These are phyloP conservation scores for Candida andamanensis DNA, from an alignment of 805 yeast genomes.

Conservation along the genomic window DNA sequence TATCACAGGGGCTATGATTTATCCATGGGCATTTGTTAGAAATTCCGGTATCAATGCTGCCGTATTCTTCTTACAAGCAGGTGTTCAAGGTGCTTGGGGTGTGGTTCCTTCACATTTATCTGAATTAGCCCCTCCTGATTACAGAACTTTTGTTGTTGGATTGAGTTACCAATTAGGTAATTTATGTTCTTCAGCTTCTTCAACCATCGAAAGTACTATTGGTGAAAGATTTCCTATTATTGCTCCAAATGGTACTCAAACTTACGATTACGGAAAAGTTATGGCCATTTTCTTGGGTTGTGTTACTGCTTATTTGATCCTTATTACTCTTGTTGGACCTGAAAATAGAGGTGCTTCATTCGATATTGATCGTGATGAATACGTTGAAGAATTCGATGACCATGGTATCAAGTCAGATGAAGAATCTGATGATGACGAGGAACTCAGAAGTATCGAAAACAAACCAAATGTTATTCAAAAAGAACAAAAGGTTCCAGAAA, in stretches of 20 bases:
- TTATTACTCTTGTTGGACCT: slow-evolving; percentile 54
- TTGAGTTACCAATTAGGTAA: slow-evolving; percentile 65
- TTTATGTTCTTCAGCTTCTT: slow-evolving; percentile 59
- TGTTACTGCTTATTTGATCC: slow-evolving; percentile 49
- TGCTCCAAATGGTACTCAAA: slow-evolving; percentile 16
- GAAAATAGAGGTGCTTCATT: slow-evolving; percentile 38
- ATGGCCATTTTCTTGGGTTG: slow-evolving; percentile 67
- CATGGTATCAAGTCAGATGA: slow-evolving; percentile 7
- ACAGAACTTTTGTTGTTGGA: slow-evolving; percentile 60
- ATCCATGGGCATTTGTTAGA: slow-evolving; percentile 33
- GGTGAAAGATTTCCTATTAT: slow-evolving; percentile 46
- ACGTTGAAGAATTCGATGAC: slow-evolving; percentile 7
- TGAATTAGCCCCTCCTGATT: slow-evolving; percentile 59
- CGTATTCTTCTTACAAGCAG: slow-evolving; percentile 56
- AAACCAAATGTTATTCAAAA: too few relatives aligned
- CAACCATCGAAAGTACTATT: slow-evolving; percentile 63
- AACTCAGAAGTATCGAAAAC: background rate
- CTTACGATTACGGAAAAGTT: slow-evolving; percentile 50
- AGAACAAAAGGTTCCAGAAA: too few relatives aligned
- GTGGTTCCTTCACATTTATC: slow-evolving; percentile 58
- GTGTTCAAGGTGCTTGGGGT: slow-evolving; percentile 70
- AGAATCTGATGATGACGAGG: slow-evolving; percentile 5
- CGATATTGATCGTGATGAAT: slow-evolving; percentile 15
- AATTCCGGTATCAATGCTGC: slow-evolving; percentile 48
- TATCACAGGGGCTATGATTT: slow-evolving; percentile 35